Percentiles rank a stretch among this genome's conserved stretches.
These are phyloP conservation scores for Fraxinus albicans DNA, from an alignment of 305 asterid genomes.

Conservation along the genomic window DNA sequence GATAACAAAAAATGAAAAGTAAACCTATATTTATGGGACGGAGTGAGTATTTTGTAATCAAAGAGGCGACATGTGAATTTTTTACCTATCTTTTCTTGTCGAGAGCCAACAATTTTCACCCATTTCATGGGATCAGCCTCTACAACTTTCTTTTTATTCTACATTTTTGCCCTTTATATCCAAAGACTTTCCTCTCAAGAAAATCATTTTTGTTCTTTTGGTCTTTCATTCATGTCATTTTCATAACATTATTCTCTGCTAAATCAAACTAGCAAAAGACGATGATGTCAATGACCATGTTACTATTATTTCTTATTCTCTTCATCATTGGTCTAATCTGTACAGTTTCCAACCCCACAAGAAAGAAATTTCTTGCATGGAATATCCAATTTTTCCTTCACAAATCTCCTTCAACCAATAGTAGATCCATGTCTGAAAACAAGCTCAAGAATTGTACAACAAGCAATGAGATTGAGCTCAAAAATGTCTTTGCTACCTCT, in stretches of 20 bases:
- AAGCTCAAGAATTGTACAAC: not conserved
- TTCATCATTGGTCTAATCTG: constrained; percentile 48
- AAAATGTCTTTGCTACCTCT: constrained; percentile 59
- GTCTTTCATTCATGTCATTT: not conserved
- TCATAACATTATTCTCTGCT: not conserved
- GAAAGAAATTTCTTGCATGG: constrained; percentile 41
- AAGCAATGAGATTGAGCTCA: constrained; percentile 23
- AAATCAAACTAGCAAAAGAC: not conserved
- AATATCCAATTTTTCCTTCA: constrained; percentile 18
- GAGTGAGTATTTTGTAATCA: not conserved
- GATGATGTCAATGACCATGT: not conserved
- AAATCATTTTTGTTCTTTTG: not conserved
- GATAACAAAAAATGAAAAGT: too few relatives aligned
- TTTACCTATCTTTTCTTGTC: not conserved
- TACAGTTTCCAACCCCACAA: constrained; percentile 39
- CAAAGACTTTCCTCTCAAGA: not conserved
- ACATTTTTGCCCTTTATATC: not conserved
- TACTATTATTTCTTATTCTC: constrained; percentile 44
- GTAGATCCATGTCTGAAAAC: not conserved
- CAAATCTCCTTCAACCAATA: not conserved
- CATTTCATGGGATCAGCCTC: not conserved
- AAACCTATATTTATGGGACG: too few relatives aligned
- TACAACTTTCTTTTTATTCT: not conserved
- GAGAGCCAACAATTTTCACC: not conserved
- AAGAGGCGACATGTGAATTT: not conserved